phyloP scores from a whole-genome alignment of 495 filamentous ascomycete species.

The Thermothielavioides terrestris region DNA sequence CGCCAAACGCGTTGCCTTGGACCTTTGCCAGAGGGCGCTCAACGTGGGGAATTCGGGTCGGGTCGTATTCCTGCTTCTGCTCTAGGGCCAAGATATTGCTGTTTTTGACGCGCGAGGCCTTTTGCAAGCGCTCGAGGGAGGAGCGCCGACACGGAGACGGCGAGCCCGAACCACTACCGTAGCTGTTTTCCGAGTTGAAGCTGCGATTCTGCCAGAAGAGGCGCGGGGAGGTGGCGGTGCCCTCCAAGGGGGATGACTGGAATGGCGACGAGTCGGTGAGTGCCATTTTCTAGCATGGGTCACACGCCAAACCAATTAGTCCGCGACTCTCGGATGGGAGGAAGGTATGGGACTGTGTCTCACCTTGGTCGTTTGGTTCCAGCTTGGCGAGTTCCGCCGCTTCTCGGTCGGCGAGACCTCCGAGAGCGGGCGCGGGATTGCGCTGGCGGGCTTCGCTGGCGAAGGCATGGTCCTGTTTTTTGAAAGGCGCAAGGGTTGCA shows the following conservation, averaged over 20 bases:
- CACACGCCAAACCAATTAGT: slow-evolving; percentile 20
- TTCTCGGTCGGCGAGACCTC: slow-evolving; percentile 51
- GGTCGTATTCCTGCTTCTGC: slow-evolving; percentile 83
- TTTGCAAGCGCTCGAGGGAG: slow-evolving; percentile 88
- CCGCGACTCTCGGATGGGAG: neutral
- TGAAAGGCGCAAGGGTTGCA: slow-evolving; percentile 51
- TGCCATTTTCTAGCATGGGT: slow-evolving; percentile 34
- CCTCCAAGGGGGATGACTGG: slow-evolving; percentile 60
- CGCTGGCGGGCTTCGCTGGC: slow-evolving; percentile 34
- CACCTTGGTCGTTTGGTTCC: slow-evolving; percentile 62
- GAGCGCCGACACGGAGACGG: slow-evolving; percentile 66
- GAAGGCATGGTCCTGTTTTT: slow-evolving; percentile 42
- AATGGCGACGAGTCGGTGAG: slow-evolving; percentile 65
- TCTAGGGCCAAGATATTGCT: slow-evolving; percentile 90
- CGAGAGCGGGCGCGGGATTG: slow-evolving; percentile 46
- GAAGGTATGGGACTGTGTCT: slow-evolving; percentile 13
- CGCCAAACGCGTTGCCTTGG: slow-evolving; percentile 54
- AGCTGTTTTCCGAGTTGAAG: slow-evolving; percentile 60
- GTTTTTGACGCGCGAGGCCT: slow-evolving; percentile 90
- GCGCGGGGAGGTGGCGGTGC: slow-evolving; percentile 58
- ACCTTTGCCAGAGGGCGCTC: slow-evolving; percentile 71
- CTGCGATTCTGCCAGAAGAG: slow-evolving; percentile 81
- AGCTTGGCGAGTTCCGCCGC: slow-evolving; percentile 67
- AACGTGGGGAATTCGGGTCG: slow-evolving; percentile 59
- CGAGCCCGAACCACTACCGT: slow-evolving; percentile 49